phyloP scores from a whole-genome alignment of 345 rosid species.

The Jatropha curcas region DNA sequence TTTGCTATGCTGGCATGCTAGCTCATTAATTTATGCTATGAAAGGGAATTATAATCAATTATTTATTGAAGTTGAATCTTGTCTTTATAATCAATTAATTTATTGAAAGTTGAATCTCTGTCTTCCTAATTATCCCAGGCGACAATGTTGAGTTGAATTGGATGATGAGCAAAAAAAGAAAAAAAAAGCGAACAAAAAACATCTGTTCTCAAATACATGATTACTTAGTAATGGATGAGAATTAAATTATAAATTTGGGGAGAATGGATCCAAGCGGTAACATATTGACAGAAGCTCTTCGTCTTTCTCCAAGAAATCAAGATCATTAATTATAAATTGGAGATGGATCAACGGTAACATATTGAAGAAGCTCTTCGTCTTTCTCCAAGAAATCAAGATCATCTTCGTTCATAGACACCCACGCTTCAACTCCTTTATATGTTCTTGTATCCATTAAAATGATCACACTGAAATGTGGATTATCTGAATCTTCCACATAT shows the following conservation, averaged over 20 bases:
- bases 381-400: slow-evolving; percentile 3
- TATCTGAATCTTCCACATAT: too few relatives aligned
- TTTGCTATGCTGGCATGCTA: neutral
- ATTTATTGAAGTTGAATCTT: neutral
- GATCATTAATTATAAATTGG: too few relatives aligned
- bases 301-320: neutral
- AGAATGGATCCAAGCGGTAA: slow-evolving; percentile 19
- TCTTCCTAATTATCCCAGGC: too few relatives aligned
- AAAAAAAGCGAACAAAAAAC: too few relatives aligned
- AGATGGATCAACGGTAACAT: slow-evolving; percentile 20
- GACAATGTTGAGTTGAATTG: too few relatives aligned
- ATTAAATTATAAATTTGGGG: too few relatives aligned
- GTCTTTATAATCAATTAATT: too few relatives aligned
- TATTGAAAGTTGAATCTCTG: too few relatives aligned
- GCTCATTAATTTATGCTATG: neutral
- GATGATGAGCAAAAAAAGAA: too few relatives aligned
- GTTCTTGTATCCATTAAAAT: neutral
- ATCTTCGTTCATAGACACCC: slow-evolving; percentile 20
- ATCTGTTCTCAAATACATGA: too few relatives aligned
- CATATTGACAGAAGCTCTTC: slow-evolving; percentile 18
- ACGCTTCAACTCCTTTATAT: slow-evolving; percentile 24
- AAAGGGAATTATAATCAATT: neutral
- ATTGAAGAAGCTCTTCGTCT: slow-evolving; percentile 19
- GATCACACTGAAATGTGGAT: too few relatives aligned
- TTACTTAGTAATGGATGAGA: too few relatives aligned